These are phyloP conservation scores for Paraconiothyrium sp. DNA, from an alignment of 2,329 filamentous ascomycete species.

Conservation along the genomic window DNA sequence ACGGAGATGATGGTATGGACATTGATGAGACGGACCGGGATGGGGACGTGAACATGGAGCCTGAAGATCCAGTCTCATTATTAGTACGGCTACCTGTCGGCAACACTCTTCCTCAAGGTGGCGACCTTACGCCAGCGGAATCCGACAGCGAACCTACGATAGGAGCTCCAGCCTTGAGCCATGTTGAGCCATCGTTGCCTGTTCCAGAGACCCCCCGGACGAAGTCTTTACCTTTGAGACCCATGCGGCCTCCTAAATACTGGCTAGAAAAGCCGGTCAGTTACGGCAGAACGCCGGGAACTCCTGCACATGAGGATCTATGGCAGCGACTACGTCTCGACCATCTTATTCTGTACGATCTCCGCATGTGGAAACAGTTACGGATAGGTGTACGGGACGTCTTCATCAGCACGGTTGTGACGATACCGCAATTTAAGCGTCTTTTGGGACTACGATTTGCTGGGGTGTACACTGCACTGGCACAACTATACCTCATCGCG, in stretches of 20 bases:
- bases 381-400: conserved; percentile 89
- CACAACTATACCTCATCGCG: conserved; percentile 93
- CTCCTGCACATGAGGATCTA: conserved; percentile 83
- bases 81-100: conserved; percentile 80
- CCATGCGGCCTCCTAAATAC: conserved; percentile 76
- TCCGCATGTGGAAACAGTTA: conserved; percentile 96
- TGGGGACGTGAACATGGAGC: conserved; percentile 61
- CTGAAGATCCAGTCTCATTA: conserved; percentile 71
- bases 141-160: conserved; percentile 74
- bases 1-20: conserved; percentile 61
- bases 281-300: conserved; percentile 69
- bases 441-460: conserved; percentile 93
- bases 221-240: conserved; percentile 56
- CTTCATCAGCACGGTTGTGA: conserved; percentile 96
- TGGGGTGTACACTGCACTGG: conserved; percentile 90
- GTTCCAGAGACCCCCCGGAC: conserved; percentile 80
- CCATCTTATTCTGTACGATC: conserved; percentile 92
- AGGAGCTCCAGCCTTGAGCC: conserved; percentile 67
- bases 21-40: conserved; percentile 55
- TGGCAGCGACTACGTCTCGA: conserved; percentile 90
- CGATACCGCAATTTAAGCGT: conserved; percentile 94
- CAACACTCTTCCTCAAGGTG: conserved; percentile 60
- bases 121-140: conserved; percentile 71
- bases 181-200: conserved; percentile 71
- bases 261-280: conserved; percentile 84